Evolutionary conservation across 495 filamentous ascomycete species (phyloP).

Genomic region (Geopyxis carbonaria): DNA sequence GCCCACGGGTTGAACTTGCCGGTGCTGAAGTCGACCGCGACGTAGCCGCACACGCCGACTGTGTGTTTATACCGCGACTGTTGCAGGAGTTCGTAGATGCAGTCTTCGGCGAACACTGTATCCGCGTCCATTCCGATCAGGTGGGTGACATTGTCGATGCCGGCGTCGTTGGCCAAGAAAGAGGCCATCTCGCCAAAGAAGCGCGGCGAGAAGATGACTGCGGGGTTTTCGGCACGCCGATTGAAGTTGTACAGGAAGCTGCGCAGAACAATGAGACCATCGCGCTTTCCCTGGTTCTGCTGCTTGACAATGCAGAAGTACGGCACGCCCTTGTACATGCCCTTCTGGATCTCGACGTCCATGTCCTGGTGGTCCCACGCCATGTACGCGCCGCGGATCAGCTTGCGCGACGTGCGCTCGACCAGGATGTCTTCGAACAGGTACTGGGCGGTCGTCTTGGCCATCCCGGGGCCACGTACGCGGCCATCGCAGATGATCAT

Average conservation of each 20-base stretch:
- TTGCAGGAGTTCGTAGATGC: slow-evolving; percentile 18
- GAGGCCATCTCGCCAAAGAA: slow-evolving; percentile 20
- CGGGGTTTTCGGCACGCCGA: slow-evolving; percentile 10
- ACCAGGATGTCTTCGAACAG: slow-evolving; percentile 48
- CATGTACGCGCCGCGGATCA: slow-evolving; percentile 43
- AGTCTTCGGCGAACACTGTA: slow-evolving; percentile 22
- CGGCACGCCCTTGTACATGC: slow-evolving; percentile 50
- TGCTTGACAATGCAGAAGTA: slow-evolving; percentile 46
- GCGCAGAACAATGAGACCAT: slow-evolving; percentile 62
- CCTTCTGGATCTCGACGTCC: slow-evolving; percentile 51
- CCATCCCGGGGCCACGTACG: slow-evolving; percentile 59
- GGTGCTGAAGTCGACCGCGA: slow-evolving; percentile 20
- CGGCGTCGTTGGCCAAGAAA: slow-evolving; percentile 17
- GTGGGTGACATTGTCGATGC: slow-evolving; percentile 17
- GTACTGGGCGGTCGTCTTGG: slow-evolving; percentile 51
- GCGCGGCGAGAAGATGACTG: slow-evolving; percentile 19
- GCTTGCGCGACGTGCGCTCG: slow-evolving; percentile 41
- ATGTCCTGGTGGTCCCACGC: slow-evolving; percentile 63
- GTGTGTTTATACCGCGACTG: slow-evolving; percentile 18
- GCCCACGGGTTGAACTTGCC: slow-evolving; percentile 17
- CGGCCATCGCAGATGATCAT: slow-evolving; percentile 59
- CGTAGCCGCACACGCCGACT: slow-evolving; percentile 25
- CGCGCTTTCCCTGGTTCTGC: slow-evolving; percentile 62
- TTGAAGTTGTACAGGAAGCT: slow-evolving; percentile 65
- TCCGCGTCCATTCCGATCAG: slow-evolving; percentile 27